Percentiles rank a stretch among this genome's conserved stretches.
Evolutionary conservation across 2,329 filamentous ascomycete species (phyloP).

Genomic region (Scedosporium dehoogii): DNA sequence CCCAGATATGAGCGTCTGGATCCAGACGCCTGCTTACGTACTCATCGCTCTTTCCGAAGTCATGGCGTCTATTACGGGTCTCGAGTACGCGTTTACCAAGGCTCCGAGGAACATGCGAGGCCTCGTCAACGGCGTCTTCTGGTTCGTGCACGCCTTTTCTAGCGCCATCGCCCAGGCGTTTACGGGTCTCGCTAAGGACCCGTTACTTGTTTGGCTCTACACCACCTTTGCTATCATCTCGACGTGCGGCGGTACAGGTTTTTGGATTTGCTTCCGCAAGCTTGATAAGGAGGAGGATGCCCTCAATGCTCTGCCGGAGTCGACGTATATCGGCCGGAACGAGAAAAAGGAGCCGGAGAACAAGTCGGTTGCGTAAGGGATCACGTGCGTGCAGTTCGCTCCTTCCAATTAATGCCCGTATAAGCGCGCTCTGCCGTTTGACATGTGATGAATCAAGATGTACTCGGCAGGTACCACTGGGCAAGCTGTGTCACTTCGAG

Average conservation of each 20-base stretch:
- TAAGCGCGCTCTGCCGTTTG: too few species aligned
- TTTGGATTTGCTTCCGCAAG: conserved; percentile 58
- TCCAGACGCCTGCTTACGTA: conserved; percentile 39
- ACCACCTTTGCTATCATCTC: conserved; percentile 55
- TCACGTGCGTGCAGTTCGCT: too few species aligned
- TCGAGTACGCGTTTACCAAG: conserved; percentile 70
- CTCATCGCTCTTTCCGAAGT: conserved; percentile 40
- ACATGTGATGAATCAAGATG: too few species aligned
- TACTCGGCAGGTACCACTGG: too few species aligned
- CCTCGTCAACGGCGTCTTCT: conserved; percentile 56
- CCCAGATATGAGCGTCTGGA: conserved; percentile 53
- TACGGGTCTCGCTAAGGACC: conserved; percentile 38
- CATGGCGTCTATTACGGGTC: conserved; percentile 41
- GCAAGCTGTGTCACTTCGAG: too few species aligned
- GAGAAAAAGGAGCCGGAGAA: neutral
- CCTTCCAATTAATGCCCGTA: too few species aligned
- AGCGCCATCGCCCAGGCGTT: conserved; percentile 56
- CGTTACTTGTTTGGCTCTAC: conserved; percentile 67
- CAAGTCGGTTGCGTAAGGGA: neutral
- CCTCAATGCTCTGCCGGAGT: conserved; percentile 46
- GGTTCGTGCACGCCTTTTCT: conserved; percentile 61
- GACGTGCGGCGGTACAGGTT: conserved; percentile 50
- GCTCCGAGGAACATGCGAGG: conserved; percentile 69
- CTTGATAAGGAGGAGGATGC: conserved; percentile 57
- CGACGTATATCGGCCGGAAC: conserved; percentile 3